Evolutionary conservation across 805 yeast species (phyloP).

Genomic region (Saccharomycopsis fodiens): DNA sequence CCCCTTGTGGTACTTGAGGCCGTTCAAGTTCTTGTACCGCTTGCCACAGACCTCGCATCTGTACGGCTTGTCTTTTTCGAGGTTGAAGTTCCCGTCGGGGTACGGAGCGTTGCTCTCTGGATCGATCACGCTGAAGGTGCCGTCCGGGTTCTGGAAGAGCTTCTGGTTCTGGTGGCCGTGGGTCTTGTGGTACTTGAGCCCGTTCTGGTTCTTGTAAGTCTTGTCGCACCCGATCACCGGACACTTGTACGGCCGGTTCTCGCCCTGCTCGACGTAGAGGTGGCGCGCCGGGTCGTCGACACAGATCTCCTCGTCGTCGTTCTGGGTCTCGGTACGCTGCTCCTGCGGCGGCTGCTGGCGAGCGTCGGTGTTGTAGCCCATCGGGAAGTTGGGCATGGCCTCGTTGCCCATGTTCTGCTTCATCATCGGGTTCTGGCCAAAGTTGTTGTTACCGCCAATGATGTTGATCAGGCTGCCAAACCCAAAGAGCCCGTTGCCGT

Average conservation of each 20-base stretch:
- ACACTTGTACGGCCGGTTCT: constrained; percentile 91
- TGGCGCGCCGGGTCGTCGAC: constrained; percentile 97
- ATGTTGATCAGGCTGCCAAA: background rate
- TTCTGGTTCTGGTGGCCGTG: constrained; percentile 98
- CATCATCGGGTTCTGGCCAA: constrained; percentile 4
- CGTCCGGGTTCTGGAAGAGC: constrained; percentile 83
- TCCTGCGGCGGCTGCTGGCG: background rate
- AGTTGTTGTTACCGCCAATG: constrained; percentile 18
- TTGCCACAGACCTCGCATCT: constrained; percentile 98
- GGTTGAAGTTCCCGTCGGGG: constrained; percentile 77
- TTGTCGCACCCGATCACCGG: constrained; percentile 98
- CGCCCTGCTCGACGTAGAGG: constrained; percentile 87
- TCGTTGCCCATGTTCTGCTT: constrained; percentile 6
- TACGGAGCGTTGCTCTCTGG: constrained; percentile 86
- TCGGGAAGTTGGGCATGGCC: constrained; percentile 2
- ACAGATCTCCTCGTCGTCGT: constrained; percentile 53
- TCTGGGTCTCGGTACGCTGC: constrained; percentile 22
- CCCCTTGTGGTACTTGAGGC: constrained; percentile 93
- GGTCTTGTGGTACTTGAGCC: constrained; percentile 86
- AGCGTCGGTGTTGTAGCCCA: constrained; percentile 8
- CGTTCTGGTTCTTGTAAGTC: constrained; percentile 95
- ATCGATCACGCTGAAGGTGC: constrained; percentile 85
- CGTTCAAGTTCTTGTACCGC: constrained; percentile 91
- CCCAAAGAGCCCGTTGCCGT: background rate
- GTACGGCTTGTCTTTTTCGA: constrained; percentile 97